Percentiles rank a stretch among this genome's conserved stretches.
phyloP scores from a whole-genome alignment of 345 rosid species.

The Hirschfeldia incana region DNA sequence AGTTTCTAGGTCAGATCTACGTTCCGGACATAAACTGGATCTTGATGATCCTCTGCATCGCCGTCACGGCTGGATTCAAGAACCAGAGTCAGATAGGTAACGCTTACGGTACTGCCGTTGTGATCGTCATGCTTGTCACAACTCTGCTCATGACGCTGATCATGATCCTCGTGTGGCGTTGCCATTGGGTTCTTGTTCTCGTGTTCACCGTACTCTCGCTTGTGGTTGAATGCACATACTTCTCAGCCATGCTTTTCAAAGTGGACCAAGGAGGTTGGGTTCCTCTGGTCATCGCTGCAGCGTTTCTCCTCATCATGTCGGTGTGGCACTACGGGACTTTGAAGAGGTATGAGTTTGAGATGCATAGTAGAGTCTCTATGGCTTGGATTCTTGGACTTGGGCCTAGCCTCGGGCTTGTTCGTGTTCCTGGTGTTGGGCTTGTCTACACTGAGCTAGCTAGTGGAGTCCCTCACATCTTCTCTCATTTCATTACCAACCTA shows the following conservation, averaged over 20 bases:
- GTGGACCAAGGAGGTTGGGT: constrained; percentile 88
- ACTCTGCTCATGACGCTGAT: constrained; percentile 69
- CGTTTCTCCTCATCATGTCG: constrained; percentile 79
- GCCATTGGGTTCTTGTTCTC: constrained; percentile 54
- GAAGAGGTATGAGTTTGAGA: constrained; percentile 71
- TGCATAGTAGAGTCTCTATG: constrained; percentile 62
- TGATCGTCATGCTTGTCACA: constrained; percentile 85
- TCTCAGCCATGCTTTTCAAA: constrained; percentile 73
- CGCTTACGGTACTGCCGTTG: constrained; percentile 88
- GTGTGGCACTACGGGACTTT: constrained; percentile 91
- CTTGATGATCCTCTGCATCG: constrained; percentile 80
- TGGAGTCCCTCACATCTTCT: constrained; percentile 75
- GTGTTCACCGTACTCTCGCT: constrained; percentile 68
- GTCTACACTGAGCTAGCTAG: constrained; percentile 84
- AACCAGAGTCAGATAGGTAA: constrained; percentile 80
- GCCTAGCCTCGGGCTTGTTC: constrained; percentile 65
- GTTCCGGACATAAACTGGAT: constrained; percentile 88
- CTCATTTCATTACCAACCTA: constrained; percentile 75
- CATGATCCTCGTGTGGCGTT: constrained; percentile 90
- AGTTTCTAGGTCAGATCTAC: constrained; percentile 82
- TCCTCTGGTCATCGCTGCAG: constrained; percentile 76
- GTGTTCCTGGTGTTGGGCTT: constrained; percentile 82
- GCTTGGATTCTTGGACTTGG: constrained; percentile 55
- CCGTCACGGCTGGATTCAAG: constrained; percentile 74
- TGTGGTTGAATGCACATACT: constrained; percentile 77